phyloP scores from a whole-genome alignment of 2,329 filamentous ascomycete species.

The Fusarium domesticum region DNA sequence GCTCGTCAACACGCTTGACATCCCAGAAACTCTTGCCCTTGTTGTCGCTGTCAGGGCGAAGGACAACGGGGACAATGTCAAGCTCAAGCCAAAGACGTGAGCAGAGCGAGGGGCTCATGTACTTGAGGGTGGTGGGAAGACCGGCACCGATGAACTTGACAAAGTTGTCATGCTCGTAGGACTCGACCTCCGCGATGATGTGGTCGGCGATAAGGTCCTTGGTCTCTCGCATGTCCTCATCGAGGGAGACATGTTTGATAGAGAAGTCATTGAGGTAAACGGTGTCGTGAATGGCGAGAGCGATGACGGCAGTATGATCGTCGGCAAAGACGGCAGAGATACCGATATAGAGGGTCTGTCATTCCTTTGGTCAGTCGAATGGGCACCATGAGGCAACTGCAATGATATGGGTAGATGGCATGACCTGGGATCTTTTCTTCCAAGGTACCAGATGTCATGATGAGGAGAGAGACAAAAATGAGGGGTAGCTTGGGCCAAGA shows the following conservation, averaged over 20 bases:
- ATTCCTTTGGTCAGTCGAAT: constrained; percentile 13
- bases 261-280: constrained; percentile 73
- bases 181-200: constrained; percentile 53
- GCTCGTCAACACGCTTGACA: constrained; percentile 67
- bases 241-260: constrained; percentile 54
- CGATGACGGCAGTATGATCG: constrained; percentile 54
- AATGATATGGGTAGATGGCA: no score
- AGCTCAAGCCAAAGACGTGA: constrained; percentile 72
- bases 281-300: constrained; percentile 69
- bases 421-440: no score
- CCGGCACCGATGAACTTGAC: constrained; percentile 75
- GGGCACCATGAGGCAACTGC: no score
- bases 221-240: constrained; percentile 37
- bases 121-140: constrained; percentile 58
- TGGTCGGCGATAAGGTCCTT: constrained; percentile 56
- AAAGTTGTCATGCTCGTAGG: constrained; percentile 62
- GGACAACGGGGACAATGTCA: constrained; percentile 70
- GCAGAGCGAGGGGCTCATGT: constrained; percentile 62
- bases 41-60: constrained; percentile 48
- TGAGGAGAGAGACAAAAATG: background rate
- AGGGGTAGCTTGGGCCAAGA: background rate
- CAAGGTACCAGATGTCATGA: constrained; percentile 23
- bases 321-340: constrained; percentile 55
- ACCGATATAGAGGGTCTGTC: constrained; percentile 59
- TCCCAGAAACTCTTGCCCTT: constrained; percentile 48